phyloP scores from a whole-genome alignment of 2,329 filamentous ascomycete species.

The Alternaria sp. region DNA sequence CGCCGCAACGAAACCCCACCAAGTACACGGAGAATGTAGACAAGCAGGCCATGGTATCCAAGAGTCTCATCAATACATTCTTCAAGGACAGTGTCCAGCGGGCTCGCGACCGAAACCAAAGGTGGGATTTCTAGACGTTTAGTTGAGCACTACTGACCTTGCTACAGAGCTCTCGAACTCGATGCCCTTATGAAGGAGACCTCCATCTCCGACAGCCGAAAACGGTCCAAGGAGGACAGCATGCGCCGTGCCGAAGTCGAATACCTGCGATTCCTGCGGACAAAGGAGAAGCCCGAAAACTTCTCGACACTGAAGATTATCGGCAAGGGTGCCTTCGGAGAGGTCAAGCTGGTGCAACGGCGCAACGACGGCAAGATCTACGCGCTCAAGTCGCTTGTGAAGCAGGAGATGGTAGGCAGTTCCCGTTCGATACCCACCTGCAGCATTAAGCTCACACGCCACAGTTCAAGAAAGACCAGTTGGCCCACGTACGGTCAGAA shows the following conservation, averaged over 20 bases:
- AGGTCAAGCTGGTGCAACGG: constrained; percentile 96
- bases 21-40: constrained; percentile 87
- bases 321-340: constrained; percentile 97
- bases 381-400: constrained; percentile 96
- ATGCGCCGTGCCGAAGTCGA: constrained; percentile 88
- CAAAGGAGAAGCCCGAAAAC: constrained; percentile 91
- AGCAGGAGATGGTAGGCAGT: constrained; percentile 81
- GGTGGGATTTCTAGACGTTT: constrained; percentile 62
- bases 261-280: constrained; percentile 91
- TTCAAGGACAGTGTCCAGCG: constrained; percentile 99
- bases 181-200: constrained; percentile 84
- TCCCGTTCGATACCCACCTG: not conserved
- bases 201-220: constrained; percentile 74
- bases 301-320: constrained; percentile 98
- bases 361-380: constrained; percentile 97
- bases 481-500: constrained; percentile 96
- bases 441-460: constrained; percentile 21
- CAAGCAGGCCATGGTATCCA: constrained; percentile 71
- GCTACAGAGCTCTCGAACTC: constrained; percentile 81
- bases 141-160: constrained; percentile 25
- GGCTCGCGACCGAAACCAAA: constrained; percentile 91
- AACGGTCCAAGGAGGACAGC: constrained; percentile 83
- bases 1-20: constrained; percentile 80
- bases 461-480: constrained; percentile 93
- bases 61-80: constrained; percentile 74